These are phyloP conservation scores for Wickerhamiella infanticola DNA, from an alignment of 1,139 yeast genomes.

Conservation along the genomic window DNA sequence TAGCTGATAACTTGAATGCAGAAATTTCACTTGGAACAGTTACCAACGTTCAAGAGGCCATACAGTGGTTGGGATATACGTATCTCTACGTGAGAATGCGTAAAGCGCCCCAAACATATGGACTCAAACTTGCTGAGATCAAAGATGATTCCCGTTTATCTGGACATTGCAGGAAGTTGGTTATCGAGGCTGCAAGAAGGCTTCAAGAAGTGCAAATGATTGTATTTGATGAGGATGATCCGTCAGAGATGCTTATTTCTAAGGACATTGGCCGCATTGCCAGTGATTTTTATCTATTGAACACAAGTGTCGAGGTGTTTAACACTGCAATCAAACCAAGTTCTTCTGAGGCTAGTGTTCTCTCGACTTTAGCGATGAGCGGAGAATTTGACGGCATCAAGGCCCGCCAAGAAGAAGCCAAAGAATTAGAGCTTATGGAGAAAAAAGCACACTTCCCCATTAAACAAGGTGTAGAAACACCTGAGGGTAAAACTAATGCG, in stretches of 20 bases:
- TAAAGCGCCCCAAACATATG: slow-evolving; percentile 85
- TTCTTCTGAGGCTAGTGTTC: slow-evolving; percentile 84
- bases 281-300: slow-evolving; percentile 77
- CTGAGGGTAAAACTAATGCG: slow-evolving; percentile 79
- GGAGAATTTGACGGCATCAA: slow-evolving; percentile 87
- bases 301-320: slow-evolving; percentile 78
- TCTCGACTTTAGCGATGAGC: slow-evolving; percentile 83
- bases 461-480: slow-evolving; percentile 37
- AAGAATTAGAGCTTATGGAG: slow-evolving; percentile 45
- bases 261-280: slow-evolving; percentile 92
- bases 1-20: slow-evolving; percentile 88
- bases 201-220: slow-evolving; percentile 84
- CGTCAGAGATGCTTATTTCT: slow-evolving; percentile 57
- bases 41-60: slow-evolving; percentile 85
- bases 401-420: slow-evolving; percentile 72
- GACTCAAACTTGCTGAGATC: slow-evolving; percentile 78
- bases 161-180: slow-evolving; percentile 58
- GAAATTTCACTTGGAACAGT: slow-evolving; percentile 93
- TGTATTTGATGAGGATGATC: slow-evolving; percentile 57
- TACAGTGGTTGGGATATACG: slow-evolving; percentile 93
- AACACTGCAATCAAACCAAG: slow-evolving; percentile 69
- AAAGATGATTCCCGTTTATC: slow-evolving; percentile 70
- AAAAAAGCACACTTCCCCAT: slow-evolving; percentile 9
- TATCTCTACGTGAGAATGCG: slow-evolving; percentile 90
- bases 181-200: slow-evolving; percentile 63